Evolutionary conservation across 208 protist species (phyloP).

Genomic region (Trypanosoma theileri): DNA sequence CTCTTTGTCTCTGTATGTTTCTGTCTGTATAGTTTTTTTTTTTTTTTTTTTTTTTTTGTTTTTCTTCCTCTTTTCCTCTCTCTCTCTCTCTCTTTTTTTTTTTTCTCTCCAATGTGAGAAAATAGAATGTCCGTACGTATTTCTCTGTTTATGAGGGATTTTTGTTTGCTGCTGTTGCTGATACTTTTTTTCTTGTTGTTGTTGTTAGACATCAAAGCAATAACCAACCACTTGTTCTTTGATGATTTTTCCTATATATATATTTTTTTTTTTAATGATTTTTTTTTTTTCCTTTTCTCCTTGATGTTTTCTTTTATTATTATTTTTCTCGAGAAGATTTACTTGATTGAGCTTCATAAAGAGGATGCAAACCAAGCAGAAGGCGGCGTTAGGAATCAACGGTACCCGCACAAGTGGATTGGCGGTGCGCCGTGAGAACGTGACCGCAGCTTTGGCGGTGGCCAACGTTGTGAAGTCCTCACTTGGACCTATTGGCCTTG

Average conservation of each 20-base stretch:
- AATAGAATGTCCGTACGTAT: background rate
- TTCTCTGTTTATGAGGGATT: background rate
- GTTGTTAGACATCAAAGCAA: too few relatives aligned
- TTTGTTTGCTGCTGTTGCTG: too few relatives aligned
- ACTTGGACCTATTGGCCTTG: slow-evolving; percentile 99
- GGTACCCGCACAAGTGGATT: slow-evolving; percentile 94
- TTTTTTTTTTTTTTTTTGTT: background rate
- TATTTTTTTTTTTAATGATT: background rate
- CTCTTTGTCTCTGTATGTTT: too few relatives aligned
- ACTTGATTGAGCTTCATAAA: background rate
- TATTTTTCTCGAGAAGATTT: background rate
- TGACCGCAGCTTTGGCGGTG: slow-evolving; percentile 96
- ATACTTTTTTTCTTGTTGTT: too few relatives aligned
- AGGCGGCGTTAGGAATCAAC: slow-evolving; percentile 90
- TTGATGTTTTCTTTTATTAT: slow-evolving; percentile 4
- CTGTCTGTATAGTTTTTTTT: background rate
- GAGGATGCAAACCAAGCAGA: slow-evolving; percentile 87
- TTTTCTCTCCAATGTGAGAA: background rate
- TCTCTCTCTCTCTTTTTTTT: too few relatives aligned
- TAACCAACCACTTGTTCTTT: background rate
- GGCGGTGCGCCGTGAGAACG: slow-evolving; percentile 97
- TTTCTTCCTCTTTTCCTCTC: too few relatives aligned
- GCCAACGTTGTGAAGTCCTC: slow-evolving; percentile 99
- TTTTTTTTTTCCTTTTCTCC: background rate
- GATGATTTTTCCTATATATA: background rate